These are phyloP conservation scores for Sonneratia caseolaris DNA, from an alignment of 345 rosid species.

Conservation along the genomic window DNA sequence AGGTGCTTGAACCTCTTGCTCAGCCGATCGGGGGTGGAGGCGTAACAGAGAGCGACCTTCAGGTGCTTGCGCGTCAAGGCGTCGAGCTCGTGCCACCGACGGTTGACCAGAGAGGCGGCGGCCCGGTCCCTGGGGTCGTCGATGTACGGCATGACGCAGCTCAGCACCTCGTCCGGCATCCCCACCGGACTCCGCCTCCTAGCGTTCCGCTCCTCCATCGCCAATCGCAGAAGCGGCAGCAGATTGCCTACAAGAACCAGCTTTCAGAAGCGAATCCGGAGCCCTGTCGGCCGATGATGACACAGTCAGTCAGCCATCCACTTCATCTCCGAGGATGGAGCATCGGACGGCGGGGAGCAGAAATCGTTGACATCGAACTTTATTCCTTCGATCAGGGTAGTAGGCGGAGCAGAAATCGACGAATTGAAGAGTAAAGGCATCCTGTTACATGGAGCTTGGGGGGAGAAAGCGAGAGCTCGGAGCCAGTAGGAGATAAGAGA, in stretches of 20 bases:
- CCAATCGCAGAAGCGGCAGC: neutral
- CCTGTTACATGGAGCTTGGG: neutral
- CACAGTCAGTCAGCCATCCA: neutral
- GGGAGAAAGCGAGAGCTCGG: neutral
- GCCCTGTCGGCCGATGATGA: neutral
- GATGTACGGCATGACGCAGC: slow-evolving; percentile 57
- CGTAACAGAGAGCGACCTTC: slow-evolving; percentile 71
- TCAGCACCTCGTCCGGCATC: slow-evolving; percentile 52
- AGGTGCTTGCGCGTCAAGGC: slow-evolving; percentile 73
- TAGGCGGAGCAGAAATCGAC: neutral
- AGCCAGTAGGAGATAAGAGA: neutral
- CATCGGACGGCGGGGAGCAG: neutral
- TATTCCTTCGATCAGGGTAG: neutral
- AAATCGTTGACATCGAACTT: neutral
- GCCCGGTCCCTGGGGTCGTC: slow-evolving; percentile 62
- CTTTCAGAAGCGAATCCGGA: neutral
- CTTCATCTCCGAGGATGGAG: neutral
- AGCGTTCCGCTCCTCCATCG: slow-evolving; percentile 32
- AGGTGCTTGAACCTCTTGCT: slow-evolving; percentile 47
- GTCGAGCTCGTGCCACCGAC: slow-evolving; percentile 71
- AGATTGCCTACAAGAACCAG: neutral
- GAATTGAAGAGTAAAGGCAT: neutral
- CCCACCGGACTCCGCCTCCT: slow-evolving; percentile 1
- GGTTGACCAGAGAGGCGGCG: slow-evolving; percentile 67
- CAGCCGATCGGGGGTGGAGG: slow-evolving; percentile 58